These are phyloP conservation scores for Paulownia fortunei DNA, from an alignment of 257 asterid species.

Conservation along the genomic window DNA sequence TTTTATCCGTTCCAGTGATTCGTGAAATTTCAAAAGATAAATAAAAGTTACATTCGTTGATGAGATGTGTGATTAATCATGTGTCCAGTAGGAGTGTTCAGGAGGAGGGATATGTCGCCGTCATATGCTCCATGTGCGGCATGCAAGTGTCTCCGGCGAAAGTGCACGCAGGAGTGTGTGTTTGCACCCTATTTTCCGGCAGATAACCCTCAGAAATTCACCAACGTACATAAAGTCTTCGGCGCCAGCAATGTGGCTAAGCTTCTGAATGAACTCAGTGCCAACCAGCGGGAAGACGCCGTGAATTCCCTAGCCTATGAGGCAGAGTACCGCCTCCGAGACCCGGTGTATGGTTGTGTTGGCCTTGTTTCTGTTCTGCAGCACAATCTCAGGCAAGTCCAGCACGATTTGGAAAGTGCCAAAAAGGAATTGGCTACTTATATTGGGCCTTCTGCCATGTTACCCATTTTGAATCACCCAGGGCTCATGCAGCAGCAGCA, in stretches of 20 bases:
- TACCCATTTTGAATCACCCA: constrained; percentile 49
- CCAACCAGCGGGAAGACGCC: constrained; percentile 51
- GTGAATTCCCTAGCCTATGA: constrained; percentile 62
- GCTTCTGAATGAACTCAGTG: constrained; percentile 49
- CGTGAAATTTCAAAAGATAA: neutral
- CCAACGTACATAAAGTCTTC: constrained; percentile 57
- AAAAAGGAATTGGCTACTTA: constrained; percentile 53
- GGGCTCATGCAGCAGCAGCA: constrained; percentile 50
- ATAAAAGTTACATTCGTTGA: constrained; percentile 10
- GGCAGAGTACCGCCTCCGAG: constrained; percentile 55
- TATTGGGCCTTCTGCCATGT: constrained; percentile 53
- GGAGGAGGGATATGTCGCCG: constrained; percentile 43
- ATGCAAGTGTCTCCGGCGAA: constrained; percentile 64
- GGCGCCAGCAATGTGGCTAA: constrained; percentile 68
- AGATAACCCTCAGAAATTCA: constrained; percentile 52
- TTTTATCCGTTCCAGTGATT: too few species aligned
- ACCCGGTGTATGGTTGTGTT: constrained; percentile 67
- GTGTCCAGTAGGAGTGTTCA: constrained; percentile 13
- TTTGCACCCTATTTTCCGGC: constrained; percentile 76
- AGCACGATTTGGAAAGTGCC: constrained; percentile 42
- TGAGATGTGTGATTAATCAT: constrained; percentile 19
- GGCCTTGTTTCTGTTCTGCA: constrained; percentile 58
- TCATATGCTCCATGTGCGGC: constrained; percentile 69
- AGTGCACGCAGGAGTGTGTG: constrained; percentile 64
- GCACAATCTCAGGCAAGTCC: constrained; percentile 41